Conservation (phyloP, 1,284 basidiomycete species). For the Sporisorium graminicola region DNA sequence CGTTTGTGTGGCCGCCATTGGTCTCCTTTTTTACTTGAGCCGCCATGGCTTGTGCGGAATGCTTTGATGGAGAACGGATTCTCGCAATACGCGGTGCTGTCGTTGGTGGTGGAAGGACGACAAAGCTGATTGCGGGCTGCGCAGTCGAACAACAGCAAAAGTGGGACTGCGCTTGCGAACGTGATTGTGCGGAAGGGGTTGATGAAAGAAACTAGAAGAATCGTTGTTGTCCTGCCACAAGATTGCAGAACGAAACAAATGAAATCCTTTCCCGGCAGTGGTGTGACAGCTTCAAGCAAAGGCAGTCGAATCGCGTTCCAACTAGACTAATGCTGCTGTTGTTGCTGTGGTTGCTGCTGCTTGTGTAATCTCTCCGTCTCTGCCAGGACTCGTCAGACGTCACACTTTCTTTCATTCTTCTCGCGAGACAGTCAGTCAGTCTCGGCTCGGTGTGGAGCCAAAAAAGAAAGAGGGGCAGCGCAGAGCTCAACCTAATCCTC, state of each 20-base stretch:
- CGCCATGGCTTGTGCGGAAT: slow-evolving; percentile 13
- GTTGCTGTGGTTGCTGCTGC: slow-evolving; percentile 1
- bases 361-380: slow-evolving; percentile 10
- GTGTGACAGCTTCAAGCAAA: neutral
- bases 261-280: neutral
- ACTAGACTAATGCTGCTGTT: too few species aligned
- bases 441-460: neutral
- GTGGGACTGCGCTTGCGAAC: neutral
- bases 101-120: neutral
- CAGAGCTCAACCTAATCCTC: neutral
- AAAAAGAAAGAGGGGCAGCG: neutral
- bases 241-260: neutral
- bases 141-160: slow-evolving; percentile 1
- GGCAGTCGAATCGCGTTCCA: neutral
- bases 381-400: slow-evolving; percentile 7
- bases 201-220: slow-evolving; percentile 1
- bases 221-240: neutral
- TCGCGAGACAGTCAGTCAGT: too few species aligned
- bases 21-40: slow-evolving; percentile 5
- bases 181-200: slow-evolving; percentile 8
- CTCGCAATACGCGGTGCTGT: neutral
- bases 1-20: slow-evolving; percentile 20
- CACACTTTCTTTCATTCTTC: neutral
- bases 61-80: slow-evolving; percentile 1
- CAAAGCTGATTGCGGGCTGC: slow-evolving; percentile 1